Evolutionary conservation across 1,284 basidiomycete genomes (phyloP), one percentile per base, ranked within the genome.

Genomic region (Golubevia sp.): DNA sequence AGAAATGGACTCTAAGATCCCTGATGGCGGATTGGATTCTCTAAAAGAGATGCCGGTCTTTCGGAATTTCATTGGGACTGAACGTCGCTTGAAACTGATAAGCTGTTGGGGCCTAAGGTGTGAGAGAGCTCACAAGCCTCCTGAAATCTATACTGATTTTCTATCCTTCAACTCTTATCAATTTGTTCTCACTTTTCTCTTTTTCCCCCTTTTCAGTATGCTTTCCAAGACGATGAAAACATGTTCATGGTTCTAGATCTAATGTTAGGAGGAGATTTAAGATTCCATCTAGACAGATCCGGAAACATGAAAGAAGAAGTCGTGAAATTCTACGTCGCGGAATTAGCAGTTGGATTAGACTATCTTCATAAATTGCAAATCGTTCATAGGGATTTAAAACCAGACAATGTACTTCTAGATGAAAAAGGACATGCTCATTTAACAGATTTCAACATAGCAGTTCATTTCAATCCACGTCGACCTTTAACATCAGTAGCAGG

Each of bases 191-290:
- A 4, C 8, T 7, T 38, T 53, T 54, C 23, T 18, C 5, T 3
- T 51, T 1, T 8, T 25, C 21, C 15, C 0, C 15, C 20, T 55
- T 8, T n/a, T 18, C 56, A 68, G 61, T 79, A 79, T 38, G 77
- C 77, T 0, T 79, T 79, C 27, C 77, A 79, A 60, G 77, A 79
- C 56, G 77, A 79, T 64, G 77, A 79, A 49, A 79, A 79, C 56
- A 67, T 79, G 63, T 79, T 79, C 61, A 79, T 79, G 77, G 77
- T 79, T 3, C 64, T 79, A 34, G 77, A 79, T 59, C 64, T 79
- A 8, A 79, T 79, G 77, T 61, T 79, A 3, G 77, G 77, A n/a
- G 77, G 77, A 23, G 77, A 79, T 56, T 58, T 79, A 55, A 61
- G 77, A 5, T 79, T 79, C 58, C 77, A 79, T 53, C 59, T 79